Evolutionary conservation across 768 basidiomycete genomes (phyloP), one percentile per base, ranked within the genome.

Genomic region (Clitopilus passeckerianus): DNA sequence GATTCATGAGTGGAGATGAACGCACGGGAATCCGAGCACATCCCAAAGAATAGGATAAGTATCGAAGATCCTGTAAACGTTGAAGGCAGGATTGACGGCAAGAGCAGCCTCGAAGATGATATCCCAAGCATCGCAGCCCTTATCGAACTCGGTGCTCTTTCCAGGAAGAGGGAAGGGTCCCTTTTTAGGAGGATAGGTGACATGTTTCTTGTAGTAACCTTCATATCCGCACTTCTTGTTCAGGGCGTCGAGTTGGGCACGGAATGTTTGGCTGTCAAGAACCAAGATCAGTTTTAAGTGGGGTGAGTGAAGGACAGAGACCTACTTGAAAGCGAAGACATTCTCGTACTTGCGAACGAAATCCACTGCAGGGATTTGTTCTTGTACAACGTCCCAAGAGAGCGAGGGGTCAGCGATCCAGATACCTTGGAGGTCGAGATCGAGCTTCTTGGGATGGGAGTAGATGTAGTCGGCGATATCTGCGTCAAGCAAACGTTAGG

Each of bases 391-490:
- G 24, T 80, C 74, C 79, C 81, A 88, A 0, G 85, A 84, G 5
- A 90, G 62, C 3, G 75, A 74, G 14, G 86, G 86, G 72, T 91
- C 88, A 24, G 78, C 75, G 22, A 90, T 81, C 86, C 88, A 91
- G 50, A 87, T 83, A 4, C 89, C 90, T 64, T 85, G 83, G 24
- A 91, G 75, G 34, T 79, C 72, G 20, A 91, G 75, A 44, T 83
- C 80, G 8, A 91, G 70, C 0, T 70, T 66, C 0, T 61, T 67
- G 1, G 86, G 81, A 50, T 90, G 74, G 34, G 80, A 77, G 64
- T 85, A 89, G 53, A 92, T 88, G 66, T 78, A 87, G 71, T 90
- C 84, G 1, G 90, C 89, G 59, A 89, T 86, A 66, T 91, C 89
- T 91, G 46, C 10, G 12, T 2, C 46, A 58, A 12, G 46, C 14